Conservation (phyloP, 192 early-diverging fungal genomes). For the Coemansia sp. region DNA sequence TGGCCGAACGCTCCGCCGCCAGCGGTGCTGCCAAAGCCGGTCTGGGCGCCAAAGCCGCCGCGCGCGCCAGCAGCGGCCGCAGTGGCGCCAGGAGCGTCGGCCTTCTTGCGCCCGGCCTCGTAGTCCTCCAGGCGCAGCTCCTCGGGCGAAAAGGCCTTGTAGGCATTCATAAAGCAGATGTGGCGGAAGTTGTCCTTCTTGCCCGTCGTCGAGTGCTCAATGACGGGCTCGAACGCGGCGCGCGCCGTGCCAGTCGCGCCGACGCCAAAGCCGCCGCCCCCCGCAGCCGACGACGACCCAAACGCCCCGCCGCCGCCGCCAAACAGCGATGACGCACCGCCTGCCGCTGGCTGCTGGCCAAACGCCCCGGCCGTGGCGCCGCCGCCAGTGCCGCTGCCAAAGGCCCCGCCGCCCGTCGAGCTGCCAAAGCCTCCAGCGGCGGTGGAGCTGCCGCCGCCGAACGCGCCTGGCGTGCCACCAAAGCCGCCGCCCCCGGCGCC, state of each 20-base stretch:
- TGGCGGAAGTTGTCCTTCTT: constrained; percentile 65
- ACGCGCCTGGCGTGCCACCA: constrained; percentile 41
- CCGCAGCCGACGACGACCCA: constrained; percentile 11
- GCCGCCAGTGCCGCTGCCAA: constrained; percentile 14
- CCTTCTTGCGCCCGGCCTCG: constrained; percentile 72
- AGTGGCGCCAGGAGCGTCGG: constrained; percentile 18
- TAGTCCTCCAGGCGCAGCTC: constrained; percentile 94
- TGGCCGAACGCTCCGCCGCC: not conserved
- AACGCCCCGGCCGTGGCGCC: constrained; percentile 8
- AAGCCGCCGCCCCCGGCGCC: constrained; percentile 4
- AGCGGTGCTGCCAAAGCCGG: constrained; percentile 21
- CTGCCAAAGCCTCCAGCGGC: constrained; percentile 56
- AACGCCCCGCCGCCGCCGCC: constrained; percentile 50
- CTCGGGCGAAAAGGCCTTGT: constrained; percentile 84
- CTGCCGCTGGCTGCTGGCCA: constrained; percentile 14
- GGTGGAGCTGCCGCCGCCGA: constrained; percentile 29
- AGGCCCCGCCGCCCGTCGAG: constrained; percentile 11
- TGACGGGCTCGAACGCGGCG: constrained; percentile 58
- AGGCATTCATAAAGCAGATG: constrained; percentile 86
- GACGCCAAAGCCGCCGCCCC: constrained; percentile 46
- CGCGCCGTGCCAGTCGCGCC: constrained; percentile 59
- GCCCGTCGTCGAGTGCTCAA: constrained; percentile 59
- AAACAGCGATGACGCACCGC: constrained; percentile 17
- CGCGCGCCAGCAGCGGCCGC: constrained; percentile 19
- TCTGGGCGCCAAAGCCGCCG: constrained; percentile 38